Percentiles rank a stretch among this genome's conserved stretches.
phyloP scores from a whole-genome alignment of 2,329 filamentous ascomycete species.

The Rugonectria rugulosa region DNA sequence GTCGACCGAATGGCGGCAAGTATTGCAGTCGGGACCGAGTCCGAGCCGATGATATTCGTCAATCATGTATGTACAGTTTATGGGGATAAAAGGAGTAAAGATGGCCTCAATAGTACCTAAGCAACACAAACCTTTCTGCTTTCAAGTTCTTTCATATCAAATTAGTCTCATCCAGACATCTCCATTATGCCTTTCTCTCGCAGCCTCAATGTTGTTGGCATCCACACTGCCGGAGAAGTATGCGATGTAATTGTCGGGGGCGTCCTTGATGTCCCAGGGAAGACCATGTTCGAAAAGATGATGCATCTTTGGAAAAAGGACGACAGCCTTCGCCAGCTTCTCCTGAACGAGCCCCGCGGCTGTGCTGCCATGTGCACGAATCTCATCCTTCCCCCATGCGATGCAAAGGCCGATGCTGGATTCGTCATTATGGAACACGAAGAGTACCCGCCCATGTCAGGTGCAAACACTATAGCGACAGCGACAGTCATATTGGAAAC shows the following conservation, averaged over 20 bases:
- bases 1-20: too few relatives aligned
- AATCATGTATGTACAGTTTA: too few relatives aligned
- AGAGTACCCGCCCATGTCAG: constrained; percentile 30
- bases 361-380: constrained; percentile 30
- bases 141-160: too few relatives aligned
- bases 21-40: too few relatives aligned
- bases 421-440: constrained; percentile 35
- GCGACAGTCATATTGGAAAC: constrained; percentile 26
- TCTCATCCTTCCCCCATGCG: constrained; percentile 21
- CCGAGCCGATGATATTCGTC: too few relatives aligned
- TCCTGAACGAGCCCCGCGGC: constrained; percentile 27
- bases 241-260: constrained; percentile 30
- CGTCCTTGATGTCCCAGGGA: constrained; percentile 26
- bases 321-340: constrained; percentile 23
- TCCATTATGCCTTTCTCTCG: constrained; percentile 26
- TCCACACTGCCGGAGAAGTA: constrained; percentile 29
- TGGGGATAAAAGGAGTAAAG: too few relatives aligned
- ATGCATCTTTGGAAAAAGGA: constrained; percentile 24
- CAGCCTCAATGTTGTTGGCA: constrained; percentile 30
- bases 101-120: too few relatives aligned
- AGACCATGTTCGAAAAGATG: constrained; percentile 32
- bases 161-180: too few relatives aligned
- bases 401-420: constrained; percentile 28
- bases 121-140: too few relatives aligned
- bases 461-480: constrained; percentile 27